Evolutionary conservation across 2,329 filamentous ascomycete species (phyloP), one percentile per base, ranked within the genome.

Genomic region (Aspergillus candidus): DNA sequence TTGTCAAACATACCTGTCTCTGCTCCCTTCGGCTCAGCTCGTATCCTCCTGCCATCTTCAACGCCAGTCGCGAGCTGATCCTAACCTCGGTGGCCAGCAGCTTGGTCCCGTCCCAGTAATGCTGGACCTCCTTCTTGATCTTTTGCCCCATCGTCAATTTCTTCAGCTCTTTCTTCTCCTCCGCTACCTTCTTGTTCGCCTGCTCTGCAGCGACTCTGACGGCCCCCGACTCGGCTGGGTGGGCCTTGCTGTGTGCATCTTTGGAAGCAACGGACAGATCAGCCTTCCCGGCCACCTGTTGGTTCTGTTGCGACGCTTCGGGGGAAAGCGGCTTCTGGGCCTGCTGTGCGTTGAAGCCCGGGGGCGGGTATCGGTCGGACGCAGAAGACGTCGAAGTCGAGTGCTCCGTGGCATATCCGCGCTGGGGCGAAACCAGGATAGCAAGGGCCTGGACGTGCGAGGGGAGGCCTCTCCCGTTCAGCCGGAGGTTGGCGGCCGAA

Each of bases 71-170:
- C 49, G 86, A 88, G 67, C 91, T 97, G 65, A 98, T 98, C 69
- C 76, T 88, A 63, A 97, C 83, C 71, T 98, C 93, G 2, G 88
- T 86, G 15, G 84, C 90, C 55, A 98, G 75, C 59, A 98, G 76
- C 71, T 98, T 98, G 22, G 89, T 97, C 48, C 93, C 93, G 69
- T 98, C 93, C 91, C 93, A 97, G 72, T 98, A 98, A 68, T 98
- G 93, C 50, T 84, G 81, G 11, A 76, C 77, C 69, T 98, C 93
- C 67, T 94, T 90, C 77, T 95, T 98, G 61, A 98, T 83, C 72
- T 90, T 94, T 66, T 97, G 87, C 68, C 82, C 84, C 1, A 97
- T 39, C 0, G 90, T 95, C 69, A 95, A 71, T 64, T 95, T 96
- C 73, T 90, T 88, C 57, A 84, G 78, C 49, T 86, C 83, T 66